phyloP scores from a whole-genome alignment of 345 rosid genomes.

The Diplotaxis tenuifolia region DNA sequence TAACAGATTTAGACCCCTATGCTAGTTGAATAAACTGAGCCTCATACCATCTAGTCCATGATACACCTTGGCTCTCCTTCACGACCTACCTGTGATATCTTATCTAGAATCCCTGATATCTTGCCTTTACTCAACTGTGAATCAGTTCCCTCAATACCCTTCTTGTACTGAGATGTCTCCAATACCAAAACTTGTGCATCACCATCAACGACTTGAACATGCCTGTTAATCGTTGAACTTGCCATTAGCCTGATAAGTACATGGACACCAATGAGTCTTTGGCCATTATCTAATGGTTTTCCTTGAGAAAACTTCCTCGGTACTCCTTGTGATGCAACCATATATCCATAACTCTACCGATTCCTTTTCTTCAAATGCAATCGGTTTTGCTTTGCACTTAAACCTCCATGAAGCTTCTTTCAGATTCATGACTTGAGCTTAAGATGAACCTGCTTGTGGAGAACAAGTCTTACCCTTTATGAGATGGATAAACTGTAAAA shows the following conservation, averaged over 20 bases:
- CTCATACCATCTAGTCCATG: background rate
- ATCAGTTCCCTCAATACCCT: background rate
- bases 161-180: background rate
- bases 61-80: background rate
- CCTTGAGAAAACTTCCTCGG: background rate
- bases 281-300: background rate
- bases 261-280: background rate
- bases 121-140: background rate
- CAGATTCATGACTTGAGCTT: background rate
- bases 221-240: no score
- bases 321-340: background rate
- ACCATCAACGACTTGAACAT: background rate
- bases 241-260: background rate
- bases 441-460: background rate
- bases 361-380: background rate
- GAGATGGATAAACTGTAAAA: background rate
- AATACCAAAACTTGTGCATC: background rate
- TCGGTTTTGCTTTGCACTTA: background rate
- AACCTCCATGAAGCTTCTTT: background rate
- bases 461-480: background rate
- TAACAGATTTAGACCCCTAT: background rate
- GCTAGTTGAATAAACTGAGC: background rate
- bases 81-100: background rate
- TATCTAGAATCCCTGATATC: background rate
- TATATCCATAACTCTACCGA: background rate